Conservation (phyloP, 2,329 filamentous ascomycete species). For the Aureobasidium uvarum region DNA sequence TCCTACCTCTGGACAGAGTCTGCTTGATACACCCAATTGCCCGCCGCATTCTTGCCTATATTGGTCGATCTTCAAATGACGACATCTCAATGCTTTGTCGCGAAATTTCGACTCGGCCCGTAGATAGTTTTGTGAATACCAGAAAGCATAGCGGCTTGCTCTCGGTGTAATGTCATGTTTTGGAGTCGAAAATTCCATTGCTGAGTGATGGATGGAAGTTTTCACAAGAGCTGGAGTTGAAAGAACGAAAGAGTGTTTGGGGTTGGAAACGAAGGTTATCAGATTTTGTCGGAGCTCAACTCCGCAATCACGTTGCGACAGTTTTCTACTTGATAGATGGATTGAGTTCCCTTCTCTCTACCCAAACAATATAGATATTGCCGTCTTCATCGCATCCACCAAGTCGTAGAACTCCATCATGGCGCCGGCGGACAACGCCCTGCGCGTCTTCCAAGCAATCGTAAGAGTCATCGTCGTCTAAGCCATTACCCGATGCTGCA, state of each 20-base stretch:
- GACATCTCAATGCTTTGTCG: constrained; percentile 4
- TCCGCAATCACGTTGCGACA: too few species aligned
- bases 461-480: background rate
- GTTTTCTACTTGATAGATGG: too few species aligned
- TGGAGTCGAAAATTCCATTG: too few species aligned
- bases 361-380: background rate
- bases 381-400: background rate
- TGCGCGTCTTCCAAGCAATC: background rate
- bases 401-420: background rate
- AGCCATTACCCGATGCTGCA: background rate
- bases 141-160: too few species aligned
- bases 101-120: constrained; percentile 1
- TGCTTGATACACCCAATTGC: background rate
- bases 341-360: background rate
- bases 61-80: constrained; percentile 1
- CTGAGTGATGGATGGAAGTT: too few species aligned
- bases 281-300: background rate
- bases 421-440: background rate
- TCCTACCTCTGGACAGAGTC: background rate
- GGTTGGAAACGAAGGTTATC: background rate
- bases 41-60: background rate
- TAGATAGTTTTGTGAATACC: background rate
- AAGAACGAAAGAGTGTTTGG: too few species aligned
- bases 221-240: too few species aligned
- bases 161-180: too few species aligned